Base-by-base conservation (phyloP, 768 basidiomycete species). In the Daedalea quercina region DNA sequence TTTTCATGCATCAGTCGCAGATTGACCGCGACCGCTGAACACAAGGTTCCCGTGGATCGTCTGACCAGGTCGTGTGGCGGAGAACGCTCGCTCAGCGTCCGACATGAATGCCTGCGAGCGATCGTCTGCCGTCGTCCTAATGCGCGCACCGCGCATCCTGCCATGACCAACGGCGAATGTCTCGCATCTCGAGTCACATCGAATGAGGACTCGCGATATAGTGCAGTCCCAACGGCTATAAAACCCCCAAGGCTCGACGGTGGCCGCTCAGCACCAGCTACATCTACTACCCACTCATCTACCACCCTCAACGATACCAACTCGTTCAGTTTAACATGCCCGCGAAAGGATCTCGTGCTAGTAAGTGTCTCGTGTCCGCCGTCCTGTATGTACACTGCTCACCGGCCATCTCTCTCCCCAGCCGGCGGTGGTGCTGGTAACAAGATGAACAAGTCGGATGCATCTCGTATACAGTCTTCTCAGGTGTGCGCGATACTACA, bases 391-490 rank as follows among this genome's bases (percentile, higher is more conserved):
- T 8, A 3, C 11, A 12, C n/a, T n/a, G 34, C 48, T 49, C 11
- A 40, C 35, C 7, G 7, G 4, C 19, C 33, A 7, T 47, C 12
- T 17, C 35, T 33, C n/a, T 2, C 3, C 35, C 15, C 34, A 49
- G 48, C 48, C 33, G 48, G 48, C 22, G 48, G 48, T 50, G 54
- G 51, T 41, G 50, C 56, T 49, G 57, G 53, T 49, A 51, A 43
- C 51, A 64, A 62, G 56, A 61, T 52, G 22, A 54, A 57, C 37
- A 31, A 47, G 34, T n/a, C 60, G 19, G 63, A 60, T 45, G 59
- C 63, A 13, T 47, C 63, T 13, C 63, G 65, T 35, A 60, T 64
- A 47, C 63, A 61, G 58, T 59, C 65, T 7, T 54, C 63, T 35
- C 65, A 64, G 60, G 65, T 66, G 48, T 37, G 58, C 44, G 9